Conservation (phyloP, 129 eudicot genomes). For the sunflower (Helianthus annuus) region DNA sequence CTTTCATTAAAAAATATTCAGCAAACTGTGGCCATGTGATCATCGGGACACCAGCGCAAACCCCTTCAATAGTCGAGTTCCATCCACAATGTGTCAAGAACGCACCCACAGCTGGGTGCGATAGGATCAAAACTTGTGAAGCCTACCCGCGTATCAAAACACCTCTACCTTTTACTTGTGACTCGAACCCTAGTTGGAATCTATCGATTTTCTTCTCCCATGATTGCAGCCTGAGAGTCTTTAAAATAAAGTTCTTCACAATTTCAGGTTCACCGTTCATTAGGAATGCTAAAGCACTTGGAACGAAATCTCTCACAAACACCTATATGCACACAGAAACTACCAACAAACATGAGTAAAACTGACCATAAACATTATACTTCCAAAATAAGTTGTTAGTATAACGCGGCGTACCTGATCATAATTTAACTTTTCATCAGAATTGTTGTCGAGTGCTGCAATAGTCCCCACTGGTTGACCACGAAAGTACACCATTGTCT, state of each 20-base stretch:
- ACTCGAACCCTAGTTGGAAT: conserved; percentile 84
- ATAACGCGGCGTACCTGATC: conserved; percentile 86
- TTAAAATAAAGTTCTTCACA: conserved; percentile 75
- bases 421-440: conserved; percentile 88
- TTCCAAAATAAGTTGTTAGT: neutral
- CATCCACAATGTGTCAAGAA: too few relatives aligned
- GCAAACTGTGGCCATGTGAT: too few relatives aligned
- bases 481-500: conserved; percentile 78
- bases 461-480: conserved; percentile 94
- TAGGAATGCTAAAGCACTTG: conserved; percentile 92
- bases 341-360: conserved; percentile 6
- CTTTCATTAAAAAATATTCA: too few relatives aligned
- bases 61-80: too few relatives aligned
- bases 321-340: conserved; percentile 35
- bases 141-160: too few relatives aligned
- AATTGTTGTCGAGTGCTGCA: conserved; percentile 87
- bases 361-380: neutral
- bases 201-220: conserved; percentile 95
- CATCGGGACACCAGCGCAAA: too few relatives aligned
- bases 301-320: conserved; percentile 83
- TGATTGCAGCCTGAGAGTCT: conserved; percentile 93
- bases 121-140: too few relatives aligned
- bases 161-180: too few relatives aligned
- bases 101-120: too few relatives aligned
- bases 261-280: conserved; percentile 98